Base-by-base conservation (phyloP, 2,329 filamentous ascomycete genomes). In the Sphaerulina musiva region DNA sequence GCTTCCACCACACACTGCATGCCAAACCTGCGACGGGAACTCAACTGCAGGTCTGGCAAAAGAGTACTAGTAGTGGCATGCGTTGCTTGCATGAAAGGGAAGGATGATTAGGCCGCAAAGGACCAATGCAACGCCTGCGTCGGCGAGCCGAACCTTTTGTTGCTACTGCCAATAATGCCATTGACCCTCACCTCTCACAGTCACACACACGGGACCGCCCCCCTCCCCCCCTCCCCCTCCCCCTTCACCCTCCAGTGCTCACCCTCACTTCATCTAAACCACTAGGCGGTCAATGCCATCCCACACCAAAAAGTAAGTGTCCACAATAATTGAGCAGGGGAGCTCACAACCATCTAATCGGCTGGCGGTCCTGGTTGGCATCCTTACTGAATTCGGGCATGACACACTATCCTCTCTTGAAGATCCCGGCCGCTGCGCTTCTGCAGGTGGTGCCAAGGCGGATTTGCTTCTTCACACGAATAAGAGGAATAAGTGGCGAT, bases 81-180 rank as follows among this genome's bases (percentile, higher is more conserved):
- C 52, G 54, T 46, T 41, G 10, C 45, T 42, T 47, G 55, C 49
- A 56, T 50, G 31, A 20, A 20, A 20, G 20, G 20, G 20, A 20
- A 20, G 20, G 45, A 46, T 23, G 53, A 55, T 42, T 54, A 56
- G 54, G 50, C 54, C 46, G 12, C 46, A 61, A 55, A 53, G 50
- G 57, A 54, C n/a, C 54, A 59, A 49, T 53, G 59, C 55, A 50
- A 54, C 54, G 34, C n/a, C 41, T 52, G 51, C 51, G 40, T 55
- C 47, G 48, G 54, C 59, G 59, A 55, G 52, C 54, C 56, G 56
- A 59, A 51, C 59, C 59, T 59, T 51, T 31, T 48, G 40, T 29
- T 47, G 38, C 12, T 48, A 31, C 46, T 31, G 6, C 43, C 43
- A 36, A n/a, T 51, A 29, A 6, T 29, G 26, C 26, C 26, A 29